A percentile compares a stretch with the other conserved stretches of the same genome.
Conservation (phyloP, 2,329 filamentous ascomycete genomes). For the Penicillium sp. region DNA sequence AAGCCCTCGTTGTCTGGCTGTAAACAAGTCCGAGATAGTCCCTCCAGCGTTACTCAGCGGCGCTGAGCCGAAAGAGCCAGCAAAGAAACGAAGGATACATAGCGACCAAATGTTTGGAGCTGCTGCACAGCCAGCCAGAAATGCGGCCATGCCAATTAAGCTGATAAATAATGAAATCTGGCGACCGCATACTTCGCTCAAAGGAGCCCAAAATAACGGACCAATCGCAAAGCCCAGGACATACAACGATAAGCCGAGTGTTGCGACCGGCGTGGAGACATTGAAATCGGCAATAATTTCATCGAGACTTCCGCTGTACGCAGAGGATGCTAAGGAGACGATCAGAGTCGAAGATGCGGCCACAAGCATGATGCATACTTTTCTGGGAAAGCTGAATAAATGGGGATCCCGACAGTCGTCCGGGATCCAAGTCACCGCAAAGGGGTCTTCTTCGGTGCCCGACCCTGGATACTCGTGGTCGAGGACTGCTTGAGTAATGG, state of each 20-base stretch:
- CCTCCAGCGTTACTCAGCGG: conserved; percentile 8
- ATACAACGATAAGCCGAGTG: conserved; percentile 9
- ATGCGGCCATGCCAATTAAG: not conserved
- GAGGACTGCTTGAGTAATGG: conserved; percentile 6
- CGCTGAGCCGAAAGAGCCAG: conserved; percentile 3
- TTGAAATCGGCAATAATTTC: conserved; percentile 4
- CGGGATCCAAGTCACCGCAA: conserved; percentile 8
- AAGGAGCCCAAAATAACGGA: conserved; percentile 6
- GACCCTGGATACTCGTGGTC: conserved; percentile 6
- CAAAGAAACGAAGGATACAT: conserved; percentile 9
- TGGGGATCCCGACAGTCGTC: conserved; percentile 5
- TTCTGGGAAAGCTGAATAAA: conserved; percentile 3
- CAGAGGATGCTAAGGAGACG: conserved; percentile 9
- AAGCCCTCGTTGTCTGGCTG: conserved; percentile 6
- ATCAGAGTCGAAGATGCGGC: conserved; percentile 1
- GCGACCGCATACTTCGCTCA: conserved; percentile 7
- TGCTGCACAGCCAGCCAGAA: conserved; percentile 7
- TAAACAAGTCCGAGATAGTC: conserved; percentile 8
- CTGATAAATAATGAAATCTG: conserved; percentile 9
- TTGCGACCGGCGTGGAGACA: conserved; percentile 6
- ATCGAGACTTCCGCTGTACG: conserved; percentile 6
- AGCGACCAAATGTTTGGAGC: conserved; percentile 9
- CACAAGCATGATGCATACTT: conserved; percentile 5
- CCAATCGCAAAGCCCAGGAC: conserved; percentile 10
- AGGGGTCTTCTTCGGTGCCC: conserved; percentile 7